Evolutionary conservation across 148 eudicot species (phyloP).

Genomic region (Chenopodium suecicum): DNA sequence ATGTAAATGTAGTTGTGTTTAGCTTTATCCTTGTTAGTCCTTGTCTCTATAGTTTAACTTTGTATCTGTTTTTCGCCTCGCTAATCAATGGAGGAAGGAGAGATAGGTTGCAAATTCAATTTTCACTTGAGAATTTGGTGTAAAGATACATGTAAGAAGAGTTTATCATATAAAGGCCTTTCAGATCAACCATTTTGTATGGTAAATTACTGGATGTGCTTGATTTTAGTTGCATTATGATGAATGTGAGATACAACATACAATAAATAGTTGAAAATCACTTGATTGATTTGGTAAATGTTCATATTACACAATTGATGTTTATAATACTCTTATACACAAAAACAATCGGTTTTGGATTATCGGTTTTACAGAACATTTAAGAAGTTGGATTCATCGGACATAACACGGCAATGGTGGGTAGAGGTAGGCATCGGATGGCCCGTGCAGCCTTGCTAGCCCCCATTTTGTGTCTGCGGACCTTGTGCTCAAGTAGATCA

Average conservation of each 20-base stretch:
- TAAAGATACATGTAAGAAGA: slow-evolving; percentile 14
- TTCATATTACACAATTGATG: not conserved
- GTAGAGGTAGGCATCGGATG: too few relatives aligned
- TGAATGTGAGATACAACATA: too few relatives aligned
- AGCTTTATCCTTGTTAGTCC: not conserved
- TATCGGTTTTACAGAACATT: too few relatives aligned
- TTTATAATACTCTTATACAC: not conserved
- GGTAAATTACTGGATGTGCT: not conserved
- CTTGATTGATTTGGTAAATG: not conserved
- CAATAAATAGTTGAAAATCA: not conserved
- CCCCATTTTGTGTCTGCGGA: too few relatives aligned
- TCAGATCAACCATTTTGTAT: not conserved
- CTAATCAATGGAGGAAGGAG: not conserved
- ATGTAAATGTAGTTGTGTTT: slow-evolving; percentile 36
- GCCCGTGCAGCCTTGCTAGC: too few relatives aligned
- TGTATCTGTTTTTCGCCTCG: not conserved
- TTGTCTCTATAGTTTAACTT: too few relatives aligned
- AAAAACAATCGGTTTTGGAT: too few relatives aligned
- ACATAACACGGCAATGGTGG: too few relatives aligned
- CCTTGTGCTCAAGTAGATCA: too few relatives aligned
- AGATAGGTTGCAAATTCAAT: not conserved
- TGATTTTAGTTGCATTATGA: not conserved
- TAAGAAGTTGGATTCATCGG: too few relatives aligned
- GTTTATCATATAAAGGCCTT: not conserved
- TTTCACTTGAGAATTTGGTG: slow-evolving; percentile 9